Conservation (phyloP, 129 eudicot genomes). For the Smallanthus sonchifolius region DNA sequence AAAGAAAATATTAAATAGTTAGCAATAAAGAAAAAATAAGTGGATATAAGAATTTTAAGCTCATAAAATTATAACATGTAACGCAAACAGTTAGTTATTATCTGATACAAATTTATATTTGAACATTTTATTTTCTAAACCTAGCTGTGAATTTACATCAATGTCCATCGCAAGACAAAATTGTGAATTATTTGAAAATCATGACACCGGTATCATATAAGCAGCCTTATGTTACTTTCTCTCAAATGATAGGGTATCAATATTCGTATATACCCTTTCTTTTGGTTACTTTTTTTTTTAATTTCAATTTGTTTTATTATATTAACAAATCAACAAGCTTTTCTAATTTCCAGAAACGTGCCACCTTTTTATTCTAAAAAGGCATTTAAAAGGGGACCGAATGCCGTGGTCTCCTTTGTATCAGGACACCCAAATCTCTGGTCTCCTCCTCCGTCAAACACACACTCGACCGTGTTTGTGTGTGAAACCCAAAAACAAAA, state of each 20-base stretch:
- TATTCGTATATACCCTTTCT: neutral
- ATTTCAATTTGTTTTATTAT: neutral
- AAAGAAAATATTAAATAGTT: no score
- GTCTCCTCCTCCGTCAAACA: neutral
- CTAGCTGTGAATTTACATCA: no score
- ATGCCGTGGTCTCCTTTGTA: neutral
- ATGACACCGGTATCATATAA: no score
- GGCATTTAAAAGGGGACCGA: conserved; percentile 25
- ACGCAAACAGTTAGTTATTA: no score
- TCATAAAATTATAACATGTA: no score
- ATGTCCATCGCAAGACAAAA: no score
- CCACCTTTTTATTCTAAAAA: neutral
- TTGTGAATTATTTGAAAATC: no score
- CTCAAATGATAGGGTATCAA: neutral
- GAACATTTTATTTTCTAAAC: no score
- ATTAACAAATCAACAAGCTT: no score
- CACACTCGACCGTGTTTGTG: conserved; percentile 6
- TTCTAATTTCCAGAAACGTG: conserved; percentile 7
- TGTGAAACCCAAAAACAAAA: neutral
- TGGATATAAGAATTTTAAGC: no score
- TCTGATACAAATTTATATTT: no score
- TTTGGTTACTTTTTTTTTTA: neutral
- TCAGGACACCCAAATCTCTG: neutral
- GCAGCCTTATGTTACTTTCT: neutral
- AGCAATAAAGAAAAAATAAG: no score